A percentile compares a stretch with the other conserved stretches of the same genome.
Evolutionary conservation across 176 grass and related monocot genomes (phyloP).

Genomic region (Ensete ventricosum): DNA sequence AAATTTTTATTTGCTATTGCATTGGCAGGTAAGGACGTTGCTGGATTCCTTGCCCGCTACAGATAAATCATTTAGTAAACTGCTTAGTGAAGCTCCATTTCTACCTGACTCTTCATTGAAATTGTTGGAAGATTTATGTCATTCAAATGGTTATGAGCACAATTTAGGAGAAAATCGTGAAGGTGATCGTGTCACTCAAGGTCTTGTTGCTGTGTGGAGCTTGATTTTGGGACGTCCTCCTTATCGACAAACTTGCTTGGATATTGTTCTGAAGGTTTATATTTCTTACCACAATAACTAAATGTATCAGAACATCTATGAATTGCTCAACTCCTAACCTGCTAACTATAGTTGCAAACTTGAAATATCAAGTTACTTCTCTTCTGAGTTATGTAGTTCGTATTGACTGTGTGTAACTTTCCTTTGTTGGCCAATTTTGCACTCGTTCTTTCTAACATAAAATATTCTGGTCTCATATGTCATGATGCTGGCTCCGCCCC

Average conservation of each 20-base stretch:
- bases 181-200: constrained; percentile 76
- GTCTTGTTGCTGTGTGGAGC: constrained; percentile 73
- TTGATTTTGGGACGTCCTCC: constrained; percentile 84
- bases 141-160: constrained; percentile 39
- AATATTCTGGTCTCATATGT: no score
- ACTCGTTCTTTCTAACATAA: no score
- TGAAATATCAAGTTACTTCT: no score
- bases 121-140: constrained; percentile 78
- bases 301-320: not conserved
- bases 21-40: constrained; percentile 62
- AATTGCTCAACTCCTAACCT: not conserved
- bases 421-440: no score
- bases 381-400: no score
- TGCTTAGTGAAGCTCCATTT: constrained; percentile 73
- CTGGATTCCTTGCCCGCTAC: constrained; percentile 74
- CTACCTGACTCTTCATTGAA: constrained; percentile 60
- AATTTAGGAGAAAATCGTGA: constrained; percentile 53
- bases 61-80: constrained; percentile 86
- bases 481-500: no score
- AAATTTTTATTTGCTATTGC: constrained; percentile 12
- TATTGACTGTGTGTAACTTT: no score
- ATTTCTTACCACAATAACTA: constrained; percentile 17
- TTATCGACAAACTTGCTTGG: constrained; percentile 60
- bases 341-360: not conserved
- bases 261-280: constrained; percentile 88